Percentiles rank a stretch among this genome's conserved stretches.
Conservation (phyloP, 805 yeast species). For the Zygosaccharomyces kombuchaensis region DNA sequence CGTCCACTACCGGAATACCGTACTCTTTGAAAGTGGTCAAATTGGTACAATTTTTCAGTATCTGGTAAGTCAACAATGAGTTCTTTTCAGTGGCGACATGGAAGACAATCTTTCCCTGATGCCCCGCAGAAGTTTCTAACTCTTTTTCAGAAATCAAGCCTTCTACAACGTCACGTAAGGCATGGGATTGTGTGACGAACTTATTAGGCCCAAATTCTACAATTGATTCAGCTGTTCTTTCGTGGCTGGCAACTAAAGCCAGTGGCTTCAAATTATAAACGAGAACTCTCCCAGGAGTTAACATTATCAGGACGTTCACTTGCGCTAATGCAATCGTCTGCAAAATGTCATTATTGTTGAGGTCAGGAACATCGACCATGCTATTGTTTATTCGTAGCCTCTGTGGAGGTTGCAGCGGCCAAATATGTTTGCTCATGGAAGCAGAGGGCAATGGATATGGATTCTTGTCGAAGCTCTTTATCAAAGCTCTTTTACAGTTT, state of each 20-base stretch:
- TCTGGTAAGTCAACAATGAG: constrained; percentile 30
- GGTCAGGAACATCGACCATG: constrained; percentile 6
- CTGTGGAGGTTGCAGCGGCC: constrained; percentile 34
- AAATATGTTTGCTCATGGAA: constrained; percentile 16
- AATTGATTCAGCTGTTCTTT: constrained; percentile 28
- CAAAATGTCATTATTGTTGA: constrained; percentile 22
- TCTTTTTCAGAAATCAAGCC: constrained; percentile 20
- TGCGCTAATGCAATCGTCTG: constrained; percentile 26
- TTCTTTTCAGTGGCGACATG: constrained; percentile 31
- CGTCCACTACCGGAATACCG: constrained; percentile 28
- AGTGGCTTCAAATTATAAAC: constrained; percentile 34
- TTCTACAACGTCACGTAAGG: constrained; percentile 15
- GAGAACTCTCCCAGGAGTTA: constrained; percentile 29
- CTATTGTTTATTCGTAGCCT: constrained; percentile 18
- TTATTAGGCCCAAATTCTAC: constrained; percentile 31
- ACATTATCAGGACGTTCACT: constrained; percentile 26
- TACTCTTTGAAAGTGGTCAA: constrained; percentile 26
- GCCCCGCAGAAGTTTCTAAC: constrained; percentile 7
- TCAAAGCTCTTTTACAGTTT: too few species aligned
- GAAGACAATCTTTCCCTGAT: constrained; percentile 25
- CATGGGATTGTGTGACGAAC: constrained; percentile 17
- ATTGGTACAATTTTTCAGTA: constrained; percentile 23
- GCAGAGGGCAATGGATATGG: neutral
- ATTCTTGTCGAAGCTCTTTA: neutral
- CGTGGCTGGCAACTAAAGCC: constrained; percentile 32